phyloP scores from a whole-genome alignment of 306 rosid species.

The Pueraria montana region DNA sequence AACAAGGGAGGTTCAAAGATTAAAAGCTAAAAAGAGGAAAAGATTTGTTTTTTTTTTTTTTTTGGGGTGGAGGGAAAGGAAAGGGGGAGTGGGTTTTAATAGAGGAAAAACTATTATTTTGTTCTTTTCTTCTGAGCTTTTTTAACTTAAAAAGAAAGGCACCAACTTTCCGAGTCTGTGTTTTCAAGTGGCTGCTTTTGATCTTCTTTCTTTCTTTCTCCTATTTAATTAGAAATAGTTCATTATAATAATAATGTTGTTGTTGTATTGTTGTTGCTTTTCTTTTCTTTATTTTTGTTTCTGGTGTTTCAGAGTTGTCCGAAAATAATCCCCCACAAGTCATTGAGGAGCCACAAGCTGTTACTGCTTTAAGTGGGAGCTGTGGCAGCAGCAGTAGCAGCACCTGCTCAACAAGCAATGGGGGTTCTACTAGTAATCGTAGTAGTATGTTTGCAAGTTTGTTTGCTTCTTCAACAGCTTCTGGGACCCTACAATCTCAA shows the following conservation, averaged over 20 bases:
- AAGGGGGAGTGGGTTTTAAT: slow-evolving; percentile 30
- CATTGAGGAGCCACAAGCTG: slow-evolving; percentile 62
- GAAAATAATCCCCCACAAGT: slow-evolving; percentile 60
- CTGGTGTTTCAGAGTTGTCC: slow-evolving; percentile 51
- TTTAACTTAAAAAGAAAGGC: slow-evolving; percentile 49
- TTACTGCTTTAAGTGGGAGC: slow-evolving; percentile 55
- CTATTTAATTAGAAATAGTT: slow-evolving; percentile 7
- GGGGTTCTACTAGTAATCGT: slow-evolving; percentile 47
- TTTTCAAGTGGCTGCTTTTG: slow-evolving; percentile 49
- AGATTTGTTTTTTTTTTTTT: slow-evolving; percentile 47
- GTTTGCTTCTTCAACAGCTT: slow-evolving; percentile 77
- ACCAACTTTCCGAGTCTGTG: slow-evolving; percentile 48
- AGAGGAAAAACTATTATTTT: slow-evolving; percentile 58
- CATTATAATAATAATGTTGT: slow-evolving; percentile 21
- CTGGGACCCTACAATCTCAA: slow-evolving; percentile 64
- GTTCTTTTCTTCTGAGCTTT: slow-evolving; percentile 57
- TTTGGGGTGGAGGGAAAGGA: background rate
- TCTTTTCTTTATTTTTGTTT: background rate
- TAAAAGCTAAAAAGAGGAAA: slow-evolving; percentile 63
- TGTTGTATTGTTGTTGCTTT: background rate
- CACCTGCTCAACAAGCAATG: slow-evolving; percentile 68
- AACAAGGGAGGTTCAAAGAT: slow-evolving; percentile 52
- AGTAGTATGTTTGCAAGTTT: slow-evolving; percentile 81
- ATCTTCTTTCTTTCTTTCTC: slow-evolving; percentile 24
- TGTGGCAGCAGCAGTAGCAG: slow-evolving; percentile 68